Evolutionary conservation across 2,329 filamentous ascomycete genomes (phyloP).

Genomic region (Ascochyta lentis): DNA sequence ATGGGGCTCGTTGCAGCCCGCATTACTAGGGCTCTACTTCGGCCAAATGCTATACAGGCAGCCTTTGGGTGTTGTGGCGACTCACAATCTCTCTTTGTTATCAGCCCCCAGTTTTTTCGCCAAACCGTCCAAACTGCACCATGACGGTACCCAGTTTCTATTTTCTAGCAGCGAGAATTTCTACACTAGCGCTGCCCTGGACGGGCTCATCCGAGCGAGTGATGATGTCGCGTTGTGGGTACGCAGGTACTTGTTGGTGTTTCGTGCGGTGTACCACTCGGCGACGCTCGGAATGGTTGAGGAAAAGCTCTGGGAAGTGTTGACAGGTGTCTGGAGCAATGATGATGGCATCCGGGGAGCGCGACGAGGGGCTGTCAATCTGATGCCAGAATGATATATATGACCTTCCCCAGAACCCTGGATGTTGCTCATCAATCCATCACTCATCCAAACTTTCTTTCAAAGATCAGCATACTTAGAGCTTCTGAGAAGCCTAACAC

Average conservation of each 20-base stretch:
- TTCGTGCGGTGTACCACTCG: slow-evolving; percentile 26
- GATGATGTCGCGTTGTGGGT: slow-evolving; percentile 40
- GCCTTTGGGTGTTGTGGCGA: slow-evolving; percentile 30
- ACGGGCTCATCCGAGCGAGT: slow-evolving; percentile 25
- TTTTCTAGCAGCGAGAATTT: slow-evolving; percentile 35
- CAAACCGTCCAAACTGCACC: slow-evolving; percentile 27
- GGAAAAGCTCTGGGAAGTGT: slow-evolving; percentile 22
- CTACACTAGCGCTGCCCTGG: slow-evolving; percentile 28
- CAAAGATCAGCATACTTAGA: slow-evolving; percentile 13
- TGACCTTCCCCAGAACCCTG: slow-evolving; percentile 32
- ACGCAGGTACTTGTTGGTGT: slow-evolving; percentile 36
- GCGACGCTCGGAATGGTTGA: slow-evolving; percentile 33
- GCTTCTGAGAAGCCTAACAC: slow-evolving; percentile 15
- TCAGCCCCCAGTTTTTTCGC: slow-evolving; percentile 32
- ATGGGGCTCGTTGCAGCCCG: slow-evolving; percentile 28
- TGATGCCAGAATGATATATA: slow-evolving; percentile 34
- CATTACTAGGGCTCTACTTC: slow-evolving; percentile 19
- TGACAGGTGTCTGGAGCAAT: slow-evolving; percentile 24
- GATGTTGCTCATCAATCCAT: slow-evolving; percentile 15
- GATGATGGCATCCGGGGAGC: slow-evolving; percentile 31
- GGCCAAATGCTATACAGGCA: slow-evolving; percentile 22
- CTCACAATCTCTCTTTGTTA: slow-evolving; percentile 26
- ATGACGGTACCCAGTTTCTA: slow-evolving; percentile 37
- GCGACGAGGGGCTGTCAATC: slow-evolving; percentile 6
- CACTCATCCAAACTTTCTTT: slow-evolving; percentile 15